phyloP scores from a whole-genome alignment of 179 eudicot species.

The Drosera spatulata region DNA sequence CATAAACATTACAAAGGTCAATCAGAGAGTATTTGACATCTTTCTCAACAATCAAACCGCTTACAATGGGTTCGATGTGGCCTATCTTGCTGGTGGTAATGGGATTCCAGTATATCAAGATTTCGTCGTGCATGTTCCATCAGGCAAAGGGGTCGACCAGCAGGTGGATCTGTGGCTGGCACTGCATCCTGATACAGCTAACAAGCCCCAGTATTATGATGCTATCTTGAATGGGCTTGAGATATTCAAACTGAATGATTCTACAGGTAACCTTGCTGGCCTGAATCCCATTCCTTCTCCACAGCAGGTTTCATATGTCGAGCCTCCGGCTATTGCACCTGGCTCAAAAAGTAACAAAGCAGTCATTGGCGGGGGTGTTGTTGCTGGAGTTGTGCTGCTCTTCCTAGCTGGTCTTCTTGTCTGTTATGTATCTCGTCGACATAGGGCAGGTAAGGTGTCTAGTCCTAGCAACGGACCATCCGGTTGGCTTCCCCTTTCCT shows the following conservation, averaged over 20 bases:
- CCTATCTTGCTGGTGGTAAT: slow-evolving; percentile 22
- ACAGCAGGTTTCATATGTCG: not conserved
- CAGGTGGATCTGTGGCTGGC: slow-evolving; percentile 66
- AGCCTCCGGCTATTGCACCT: slow-evolving; percentile 20
- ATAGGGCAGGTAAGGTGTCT: slow-evolving; percentile 39
- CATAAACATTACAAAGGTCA: slow-evolving; percentile 58
- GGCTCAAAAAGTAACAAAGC: slow-evolving; percentile 38
- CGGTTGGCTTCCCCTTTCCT: slow-evolving; percentile 88
- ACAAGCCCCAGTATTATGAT: slow-evolving; percentile 23
- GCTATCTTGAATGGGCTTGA: slow-evolving; percentile 37
- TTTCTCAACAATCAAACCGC: slow-evolving; percentile 55
- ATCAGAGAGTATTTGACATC: slow-evolving; percentile 61
- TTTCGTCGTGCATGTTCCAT: slow-evolving; percentile 18
- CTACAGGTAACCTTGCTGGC: slow-evolving; percentile 30
- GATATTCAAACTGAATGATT: slow-evolving; percentile 35
- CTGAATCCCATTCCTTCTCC: not conserved
- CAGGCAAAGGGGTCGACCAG: slow-evolving; percentile 20
- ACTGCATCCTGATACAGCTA: slow-evolving; percentile 41
- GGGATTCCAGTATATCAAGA: slow-evolving; percentile 26
- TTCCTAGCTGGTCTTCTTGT: slow-evolving; percentile 41
- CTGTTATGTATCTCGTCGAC: slow-evolving; percentile 35
- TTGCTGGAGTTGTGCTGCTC: slow-evolving; percentile 46
- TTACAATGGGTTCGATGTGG: slow-evolving; percentile 51
- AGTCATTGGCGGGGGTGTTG: slow-evolving; percentile 76
- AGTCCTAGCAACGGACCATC: slow-evolving; percentile 72